These are phyloP conservation scores for Xylariaceae sp. DNA, from an alignment of 2,329 filamentous ascomycete genomes.

Conservation along the genomic window DNA sequence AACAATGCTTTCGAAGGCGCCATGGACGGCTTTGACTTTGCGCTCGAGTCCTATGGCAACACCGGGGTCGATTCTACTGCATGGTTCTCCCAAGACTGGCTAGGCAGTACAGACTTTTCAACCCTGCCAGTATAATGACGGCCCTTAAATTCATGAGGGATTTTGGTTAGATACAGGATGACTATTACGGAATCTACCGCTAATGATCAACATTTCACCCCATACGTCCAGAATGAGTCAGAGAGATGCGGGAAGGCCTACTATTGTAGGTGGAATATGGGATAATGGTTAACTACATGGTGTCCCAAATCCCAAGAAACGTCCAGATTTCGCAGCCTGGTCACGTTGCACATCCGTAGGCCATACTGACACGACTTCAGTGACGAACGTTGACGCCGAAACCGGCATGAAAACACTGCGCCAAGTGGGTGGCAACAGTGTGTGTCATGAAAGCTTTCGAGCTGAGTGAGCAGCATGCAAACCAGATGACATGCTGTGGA, in stretches of 20 bases:
- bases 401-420: not conserved
- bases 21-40: constrained; percentile 43
- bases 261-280: not conserved
- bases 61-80: constrained; percentile 31
- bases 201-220: not conserved
- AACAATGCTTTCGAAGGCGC: constrained; percentile 48
- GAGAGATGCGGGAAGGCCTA: not conserved
- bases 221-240: not conserved
- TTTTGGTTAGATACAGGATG: not conserved
- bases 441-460: not conserved
- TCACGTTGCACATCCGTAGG: not conserved
- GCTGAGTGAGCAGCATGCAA: too few relatives aligned
- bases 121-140: constrained; percentile 26
- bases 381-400: not conserved
- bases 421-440: not conserved
- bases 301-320: not conserved
- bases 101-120: constrained; percentile 28
- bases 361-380: not conserved
- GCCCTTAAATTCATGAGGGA: not conserved
- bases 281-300: not conserved
- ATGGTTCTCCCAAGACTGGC: constrained; percentile 33
- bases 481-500: not conserved
- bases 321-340: not conserved
- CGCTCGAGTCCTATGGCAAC: constrained; percentile 41
- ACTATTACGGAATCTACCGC: not conserved